Conservation (phyloP, 331 rosid genomes). For the Saraca asoca region DNA sequence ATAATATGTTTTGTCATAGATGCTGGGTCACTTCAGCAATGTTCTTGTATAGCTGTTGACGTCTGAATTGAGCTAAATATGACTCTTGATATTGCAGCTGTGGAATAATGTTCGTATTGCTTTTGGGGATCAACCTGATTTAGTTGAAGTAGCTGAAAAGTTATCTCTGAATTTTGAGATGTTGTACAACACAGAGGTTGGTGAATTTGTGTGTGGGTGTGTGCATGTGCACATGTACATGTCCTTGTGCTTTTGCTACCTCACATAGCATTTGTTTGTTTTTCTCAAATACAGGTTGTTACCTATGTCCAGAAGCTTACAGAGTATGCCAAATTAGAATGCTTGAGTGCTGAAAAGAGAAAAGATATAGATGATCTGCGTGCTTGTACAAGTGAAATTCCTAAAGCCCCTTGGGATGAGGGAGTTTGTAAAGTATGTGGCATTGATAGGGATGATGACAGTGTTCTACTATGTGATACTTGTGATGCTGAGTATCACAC, state of each 20-base stretch:
- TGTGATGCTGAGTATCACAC: constrained; percentile 99
- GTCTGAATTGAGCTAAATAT: constrained; percentile 23
- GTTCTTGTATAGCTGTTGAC: neutral
- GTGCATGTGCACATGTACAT: neutral
- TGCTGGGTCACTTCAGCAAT: constrained; percentile 13
- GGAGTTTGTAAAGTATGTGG: constrained; percentile 99
- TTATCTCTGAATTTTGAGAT: constrained; percentile 72
- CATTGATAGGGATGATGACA: constrained; percentile 96
- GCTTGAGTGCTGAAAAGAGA: constrained; percentile 60
- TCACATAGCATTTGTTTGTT: constrained; percentile 26
- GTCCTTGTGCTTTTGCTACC: constrained; percentile 13
- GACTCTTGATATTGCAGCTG: constrained; percentile 62
- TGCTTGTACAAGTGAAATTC: constrained; percentile 67
- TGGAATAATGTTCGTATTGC: constrained; percentile 86
- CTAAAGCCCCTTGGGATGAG: constrained; percentile 99
- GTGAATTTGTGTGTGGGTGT: constrained; percentile 35
- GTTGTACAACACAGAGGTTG: constrained; percentile 78
- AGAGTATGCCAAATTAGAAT: constrained; percentile 64
- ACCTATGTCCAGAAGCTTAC: constrained; percentile 55
- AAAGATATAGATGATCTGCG: constrained; percentile 66
- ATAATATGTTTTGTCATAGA: constrained; percentile 10
- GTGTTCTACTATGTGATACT: constrained; percentile 91
- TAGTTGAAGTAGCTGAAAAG: constrained; percentile 80
- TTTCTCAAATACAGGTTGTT: constrained; percentile 63
- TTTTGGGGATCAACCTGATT: constrained; percentile 85